Evolutionary conservation across 2,329 filamentous ascomycete genomes (phyloP), one percentile per base, ranked within the genome.

Genomic region (Exophiala dermatitidis): DNA sequence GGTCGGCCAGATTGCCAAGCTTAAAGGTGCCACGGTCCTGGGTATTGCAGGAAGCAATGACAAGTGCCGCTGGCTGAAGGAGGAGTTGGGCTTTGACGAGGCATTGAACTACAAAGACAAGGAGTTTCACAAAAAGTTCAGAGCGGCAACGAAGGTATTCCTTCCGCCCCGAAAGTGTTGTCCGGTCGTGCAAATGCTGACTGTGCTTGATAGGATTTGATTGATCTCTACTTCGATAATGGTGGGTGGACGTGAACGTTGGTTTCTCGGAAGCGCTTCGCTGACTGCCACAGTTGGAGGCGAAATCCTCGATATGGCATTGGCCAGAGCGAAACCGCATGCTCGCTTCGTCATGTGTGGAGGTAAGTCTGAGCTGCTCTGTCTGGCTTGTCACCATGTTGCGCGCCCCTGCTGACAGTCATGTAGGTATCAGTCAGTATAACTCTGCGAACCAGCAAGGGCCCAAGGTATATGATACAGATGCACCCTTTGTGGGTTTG

Each of bases 1-100:
- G 1, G 86, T 81, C 0, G 86, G 85, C 0, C 87, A 91, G 70
- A 88, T 90, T 60, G 85, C 85, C 12, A 89, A 88, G 73, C 71
- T 88, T 49, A 81, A 82, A 68, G 86, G 84, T 8, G 78, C 61
- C 70, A 79, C 72, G 60, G 80, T 88, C 8, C 68, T 85, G 26
- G 85, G 84, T 4, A 74, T 88, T 57, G 83, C 83, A 0, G 85
- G 85, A 0, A 78, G 75, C 50, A 76, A 81, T 34, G 81, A 84
- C 36, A 88, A 88, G 71, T 86, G 81, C 61, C 69, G 73, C 46
- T 87, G 84, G 77, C 67, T 90, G 57, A 77, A 72, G 2, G 70
- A 79, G 56, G 79, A 83, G 62, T 70, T 88, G 28, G 83, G 84
- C 1, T 85, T 85, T 55, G 84, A 88, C 62, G 76, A 72, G 6